phyloP scores from a whole-genome alignment of 352 stramenopile genomes.

The Phytophthora multivora region DNA sequence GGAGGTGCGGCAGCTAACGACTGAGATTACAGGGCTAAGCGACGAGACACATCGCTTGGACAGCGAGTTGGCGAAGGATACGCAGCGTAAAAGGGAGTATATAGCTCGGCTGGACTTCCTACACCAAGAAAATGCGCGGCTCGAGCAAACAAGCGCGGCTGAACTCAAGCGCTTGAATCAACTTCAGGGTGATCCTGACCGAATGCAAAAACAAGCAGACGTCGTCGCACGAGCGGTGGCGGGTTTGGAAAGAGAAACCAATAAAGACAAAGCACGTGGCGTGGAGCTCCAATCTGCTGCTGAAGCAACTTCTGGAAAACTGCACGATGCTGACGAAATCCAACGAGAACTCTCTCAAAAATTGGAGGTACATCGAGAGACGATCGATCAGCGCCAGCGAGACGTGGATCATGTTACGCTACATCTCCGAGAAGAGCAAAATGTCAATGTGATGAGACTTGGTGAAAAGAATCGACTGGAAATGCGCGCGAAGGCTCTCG shows the following conservation, averaged over 20 bases:
- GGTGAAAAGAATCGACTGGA: conserved; percentile 76
- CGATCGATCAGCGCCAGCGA: conserved; percentile 90
- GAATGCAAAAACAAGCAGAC: conserved; percentile 85
- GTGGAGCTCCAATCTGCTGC: conserved; percentile 44
- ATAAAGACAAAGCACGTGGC: conserved; percentile 45
- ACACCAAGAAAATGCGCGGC: conserved; percentile 58
- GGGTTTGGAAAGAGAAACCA: conserved; percentile 74
- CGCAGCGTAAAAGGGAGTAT: conserved; percentile 65
- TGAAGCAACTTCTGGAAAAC: conserved; percentile 52
- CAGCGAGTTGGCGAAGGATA: conserved; percentile 75
- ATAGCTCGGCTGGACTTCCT: conserved; percentile 66
- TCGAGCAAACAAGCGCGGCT: conserved; percentile 48
- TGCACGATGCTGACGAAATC: conserved; percentile 80
- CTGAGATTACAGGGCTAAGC: conserved; percentile 63
- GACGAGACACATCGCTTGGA: conserved; percentile 76
- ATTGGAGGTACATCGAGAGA: conserved; percentile 89
- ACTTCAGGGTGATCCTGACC: conserved; percentile 77
- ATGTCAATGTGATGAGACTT: conserved; percentile 75
- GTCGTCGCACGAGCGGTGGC: conserved; percentile 82
- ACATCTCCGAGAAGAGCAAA: conserved; percentile 86
- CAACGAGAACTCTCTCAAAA: conserved; percentile 84
- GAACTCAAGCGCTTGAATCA: conserved; percentile 71
- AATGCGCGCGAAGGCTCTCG: conserved; percentile 60
- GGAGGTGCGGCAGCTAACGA: conserved; percentile 74
- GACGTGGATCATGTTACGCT: conserved; percentile 90